These are phyloP conservation scores for Haberlea rhodopensis DNA, from an alignment of 257 asterid species.

Conservation along the genomic window DNA sequence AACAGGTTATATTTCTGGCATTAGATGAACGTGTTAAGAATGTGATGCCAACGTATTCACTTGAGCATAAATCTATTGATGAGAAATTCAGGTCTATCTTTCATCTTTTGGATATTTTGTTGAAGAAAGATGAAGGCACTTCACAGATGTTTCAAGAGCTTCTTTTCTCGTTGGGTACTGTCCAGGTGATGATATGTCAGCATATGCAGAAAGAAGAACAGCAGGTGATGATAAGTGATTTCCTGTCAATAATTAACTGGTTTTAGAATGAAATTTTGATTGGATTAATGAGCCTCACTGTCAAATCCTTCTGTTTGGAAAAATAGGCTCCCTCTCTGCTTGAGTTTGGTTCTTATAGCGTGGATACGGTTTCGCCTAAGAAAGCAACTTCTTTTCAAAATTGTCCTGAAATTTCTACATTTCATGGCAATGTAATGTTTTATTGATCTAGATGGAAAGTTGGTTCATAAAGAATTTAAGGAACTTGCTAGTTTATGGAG, in stretches of 20 bases:
- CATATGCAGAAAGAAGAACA: conserved; percentile 90
- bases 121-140: conserved; percentile 39
- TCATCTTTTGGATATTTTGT: conserved; percentile 52
- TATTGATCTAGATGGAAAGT: background rate
- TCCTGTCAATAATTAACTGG: conserved; percentile 3
- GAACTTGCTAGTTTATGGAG: background rate
- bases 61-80: conserved; percentile 66
- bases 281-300: conserved; percentile 3
- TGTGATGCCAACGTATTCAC: conserved; percentile 53
- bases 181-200: conserved; percentile 57
- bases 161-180: conserved; percentile 53
- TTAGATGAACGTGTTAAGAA: conserved; percentile 69
- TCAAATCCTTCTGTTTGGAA: background rate
- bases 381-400: background rate
- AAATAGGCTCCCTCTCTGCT: background rate
- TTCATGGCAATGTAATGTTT: conserved; percentile 3
- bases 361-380: background rate
- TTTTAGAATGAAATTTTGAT: conserved; percentile 5
- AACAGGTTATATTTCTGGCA: conserved; percentile 80
- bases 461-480: conserved; percentile 7
- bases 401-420: background rate
- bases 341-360: conserved; percentile 6
- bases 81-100: conserved; percentile 49
- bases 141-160: conserved; percentile 52
- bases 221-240: conserved; percentile 46